Evolutionary conservation across 192 early-diverging fungal species (phyloP).

Genomic region (Umbelopsis vinacea): DNA sequence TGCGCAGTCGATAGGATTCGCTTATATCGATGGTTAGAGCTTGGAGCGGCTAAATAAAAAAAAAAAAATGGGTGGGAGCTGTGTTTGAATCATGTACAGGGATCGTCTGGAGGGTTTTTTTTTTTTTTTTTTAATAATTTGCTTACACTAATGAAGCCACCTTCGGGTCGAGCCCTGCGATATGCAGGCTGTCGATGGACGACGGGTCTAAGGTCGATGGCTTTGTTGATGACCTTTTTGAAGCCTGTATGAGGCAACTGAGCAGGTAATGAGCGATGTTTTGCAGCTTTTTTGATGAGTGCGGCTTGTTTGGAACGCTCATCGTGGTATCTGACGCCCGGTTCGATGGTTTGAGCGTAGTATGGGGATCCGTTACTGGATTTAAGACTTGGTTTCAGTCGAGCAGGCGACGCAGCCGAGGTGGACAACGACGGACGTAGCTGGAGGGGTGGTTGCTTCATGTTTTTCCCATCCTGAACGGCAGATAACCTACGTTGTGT

Average conservation of each 20-base stretch:
- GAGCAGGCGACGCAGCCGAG: neutral
- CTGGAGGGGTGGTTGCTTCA: neutral
- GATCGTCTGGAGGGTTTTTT: neutral
- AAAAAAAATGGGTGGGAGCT: neutral
- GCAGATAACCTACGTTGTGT: neutral
- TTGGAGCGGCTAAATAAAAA: constrained; percentile 15
- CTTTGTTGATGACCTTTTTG: constrained; percentile 3
- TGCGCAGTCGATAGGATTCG: constrained; percentile 73
- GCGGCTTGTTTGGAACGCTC: neutral
- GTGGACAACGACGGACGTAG: constrained; percentile 7
- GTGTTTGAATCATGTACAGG: neutral
- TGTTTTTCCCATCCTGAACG: neutral
- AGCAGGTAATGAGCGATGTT: constrained; percentile 5
- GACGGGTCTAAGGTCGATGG: constrained; percentile 31
- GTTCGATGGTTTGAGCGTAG: constrained; percentile 15
- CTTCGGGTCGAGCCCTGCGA: constrained; percentile 11
- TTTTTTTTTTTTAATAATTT: too few relatives aligned
- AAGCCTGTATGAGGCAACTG: neutral
- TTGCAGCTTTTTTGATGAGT: constrained; percentile 1
- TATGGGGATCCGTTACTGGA: neutral
- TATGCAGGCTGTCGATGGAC: neutral
- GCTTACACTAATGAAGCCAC: constrained; percentile 22
- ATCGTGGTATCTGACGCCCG: neutral
- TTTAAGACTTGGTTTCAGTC: constrained; percentile 1
- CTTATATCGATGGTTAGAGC: constrained; percentile 11